Conservation (phyloP, 495 filamentous ascomycete species). For the Aspergillus biplanus region DNA sequence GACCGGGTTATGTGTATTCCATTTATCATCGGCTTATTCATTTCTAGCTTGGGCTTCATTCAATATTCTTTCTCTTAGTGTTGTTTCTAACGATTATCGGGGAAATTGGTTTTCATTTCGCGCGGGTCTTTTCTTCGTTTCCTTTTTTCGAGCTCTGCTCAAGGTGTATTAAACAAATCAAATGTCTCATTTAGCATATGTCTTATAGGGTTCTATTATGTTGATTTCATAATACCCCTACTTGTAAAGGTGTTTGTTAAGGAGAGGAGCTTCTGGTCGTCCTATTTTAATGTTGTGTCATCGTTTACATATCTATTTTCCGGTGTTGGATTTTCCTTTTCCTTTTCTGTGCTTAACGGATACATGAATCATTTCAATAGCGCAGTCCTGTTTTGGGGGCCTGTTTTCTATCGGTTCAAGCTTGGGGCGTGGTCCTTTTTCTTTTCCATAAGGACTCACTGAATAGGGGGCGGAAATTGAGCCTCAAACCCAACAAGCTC, state of each 20-base stretch:
- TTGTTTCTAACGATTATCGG: slow-evolving; percentile 21
- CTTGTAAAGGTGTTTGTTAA: neutral
- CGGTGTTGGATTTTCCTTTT: too few relatives aligned
- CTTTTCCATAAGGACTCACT: too few relatives aligned
- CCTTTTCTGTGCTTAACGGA: too few relatives aligned
- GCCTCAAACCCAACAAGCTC: neutral
- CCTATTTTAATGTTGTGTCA: neutral
- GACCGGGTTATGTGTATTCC: slow-evolving; percentile 19
- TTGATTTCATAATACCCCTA: slow-evolving; percentile 1
- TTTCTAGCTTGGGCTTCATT: slow-evolving; percentile 12
- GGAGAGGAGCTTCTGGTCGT: neutral
- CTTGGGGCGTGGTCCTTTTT: too few relatives aligned
- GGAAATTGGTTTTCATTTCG: slow-evolving; percentile 19
- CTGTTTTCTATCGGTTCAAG: too few relatives aligned
- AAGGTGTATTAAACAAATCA: slow-evolving; percentile 36
- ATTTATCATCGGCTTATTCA: slow-evolving; percentile 1
- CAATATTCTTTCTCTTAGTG: neutral
- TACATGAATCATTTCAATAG: too few relatives aligned
- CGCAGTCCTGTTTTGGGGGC: too few relatives aligned
- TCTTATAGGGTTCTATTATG: neutral
- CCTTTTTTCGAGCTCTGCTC: slow-evolving; percentile 28
- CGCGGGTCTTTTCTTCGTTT: slow-evolving; percentile 17
- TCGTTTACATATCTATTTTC: too few relatives aligned
- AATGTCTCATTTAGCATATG: slow-evolving; percentile 18
- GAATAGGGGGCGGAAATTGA: too few relatives aligned